Base-by-base conservation (phyloP, 345 rosid species). In the Salix viminalis region DNA sequence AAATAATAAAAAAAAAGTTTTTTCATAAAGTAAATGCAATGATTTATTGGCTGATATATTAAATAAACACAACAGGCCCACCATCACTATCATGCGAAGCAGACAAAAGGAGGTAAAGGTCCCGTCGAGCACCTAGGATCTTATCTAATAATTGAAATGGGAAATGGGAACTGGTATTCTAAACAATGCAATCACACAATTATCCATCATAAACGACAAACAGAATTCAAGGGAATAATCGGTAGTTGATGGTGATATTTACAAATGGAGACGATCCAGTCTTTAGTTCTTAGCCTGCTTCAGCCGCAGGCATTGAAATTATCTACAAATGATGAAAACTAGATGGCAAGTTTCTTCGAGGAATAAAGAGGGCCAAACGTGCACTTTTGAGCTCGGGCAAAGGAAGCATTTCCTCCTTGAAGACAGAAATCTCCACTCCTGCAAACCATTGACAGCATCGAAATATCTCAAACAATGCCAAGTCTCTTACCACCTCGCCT, bases 241-340 rank as follows among this genome's bases (percentile, higher is more conserved):
- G 36, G 48, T 65, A 14, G n/a, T 23, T 48, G 50, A 30, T 14
- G 37, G 26, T 44, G 58, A 12, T 69, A 69, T 9, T 58, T 23
- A 58, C 56, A 41, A 69, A 76, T 69, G 15, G 12, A 39, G 10
- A 9, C 23, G 58, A 32, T 15, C 36, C 44, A 13, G 19, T 14
- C 32, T 37, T 21, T 24, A 60, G n/a, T n/a, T 28, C 28, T 30
- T 60, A 11, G n/a, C 7, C 39, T 64, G 54, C 70, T 64, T 46
- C 44, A 46, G n/a, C 28, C 34, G 70, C 28, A 46, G 70, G 60
- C n/a, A 34, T 34, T 13, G 1, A 60, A 37, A 1, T 36, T 48
- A 77, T 77, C 50, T 64, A 71, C 80, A 77, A 30, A 32, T n/a
- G 48, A 70, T 14, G 21, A 36, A 37, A 37, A 37, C 12, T 15